A percentile compares a stretch with the other conserved stretches of the same genome.
phyloP scores from a whole-genome alignment of 306 rosid species.

The Inga oerstediana region DNA sequence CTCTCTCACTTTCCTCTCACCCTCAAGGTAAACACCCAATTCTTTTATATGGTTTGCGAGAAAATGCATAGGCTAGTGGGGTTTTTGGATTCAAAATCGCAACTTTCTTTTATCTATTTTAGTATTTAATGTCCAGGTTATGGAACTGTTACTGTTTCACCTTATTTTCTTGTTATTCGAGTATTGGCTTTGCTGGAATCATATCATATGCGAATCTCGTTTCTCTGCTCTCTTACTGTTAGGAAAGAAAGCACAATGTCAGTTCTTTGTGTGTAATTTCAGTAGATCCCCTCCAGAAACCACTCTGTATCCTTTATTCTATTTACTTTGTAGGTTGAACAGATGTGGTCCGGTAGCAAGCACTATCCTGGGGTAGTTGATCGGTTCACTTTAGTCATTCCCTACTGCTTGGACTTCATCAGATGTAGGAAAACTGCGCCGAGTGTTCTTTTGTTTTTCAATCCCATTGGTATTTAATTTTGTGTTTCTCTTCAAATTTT shows the following conservation, averaged over 20 bases:
- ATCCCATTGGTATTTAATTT: neutral
- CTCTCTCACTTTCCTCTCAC: conserved; percentile 59
- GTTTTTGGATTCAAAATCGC: neutral
- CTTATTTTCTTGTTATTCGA: neutral
- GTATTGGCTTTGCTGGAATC: neutral
- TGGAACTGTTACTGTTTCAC: neutral
- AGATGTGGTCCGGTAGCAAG: conserved; percentile 83
- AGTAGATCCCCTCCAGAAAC: neutral
- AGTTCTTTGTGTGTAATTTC: neutral
- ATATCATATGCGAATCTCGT: neutral
- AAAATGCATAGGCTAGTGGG: neutral
- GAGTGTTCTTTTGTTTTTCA: neutral
- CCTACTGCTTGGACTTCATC: conserved; percentile 85
- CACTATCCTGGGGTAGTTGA: conserved; percentile 55
- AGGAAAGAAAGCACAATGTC: neutral
- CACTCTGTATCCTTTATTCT: neutral
- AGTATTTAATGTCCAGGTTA: neutral
- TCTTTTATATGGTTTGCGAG: neutral
- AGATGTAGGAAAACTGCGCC: conserved; percentile 54
- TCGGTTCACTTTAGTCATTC: conserved; percentile 83
- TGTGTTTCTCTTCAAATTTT: neutral
- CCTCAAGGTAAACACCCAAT: conserved; percentile 56
- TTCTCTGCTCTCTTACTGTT: neutral
- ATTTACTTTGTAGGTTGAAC: conserved; percentile 65
- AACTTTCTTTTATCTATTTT: neutral